These are phyloP conservation scores for Diaporthe vaccinii DNA, from an alignment of 2,329 filamentous ascomycete species.

Conservation along the genomic window DNA sequence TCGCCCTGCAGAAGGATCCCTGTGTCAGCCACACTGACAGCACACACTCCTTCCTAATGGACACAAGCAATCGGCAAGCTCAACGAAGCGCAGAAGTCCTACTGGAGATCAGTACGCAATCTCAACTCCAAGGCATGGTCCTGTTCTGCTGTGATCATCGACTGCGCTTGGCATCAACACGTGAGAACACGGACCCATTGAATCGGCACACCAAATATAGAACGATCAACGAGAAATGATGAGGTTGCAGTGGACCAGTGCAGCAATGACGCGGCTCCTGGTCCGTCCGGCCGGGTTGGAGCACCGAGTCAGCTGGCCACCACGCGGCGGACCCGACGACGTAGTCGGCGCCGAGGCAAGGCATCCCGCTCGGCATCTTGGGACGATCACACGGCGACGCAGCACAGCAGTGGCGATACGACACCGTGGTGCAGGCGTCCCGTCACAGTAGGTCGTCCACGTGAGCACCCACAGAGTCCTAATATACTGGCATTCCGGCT, in stretches of 20 bases:
- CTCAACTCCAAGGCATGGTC: background rate
- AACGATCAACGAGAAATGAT: conserved; percentile 4
- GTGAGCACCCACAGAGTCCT: background rate
- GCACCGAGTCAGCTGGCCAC: background rate
- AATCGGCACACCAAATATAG: conserved; percentile 4
- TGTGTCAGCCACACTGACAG: conserved; percentile 16
- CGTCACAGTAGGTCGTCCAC: background rate
- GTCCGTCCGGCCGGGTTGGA: background rate
- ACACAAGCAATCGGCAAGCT: background rate
- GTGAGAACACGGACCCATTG: background rate
- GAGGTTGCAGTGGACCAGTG: conserved; percentile 2
- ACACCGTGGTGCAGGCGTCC: background rate
- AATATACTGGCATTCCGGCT: background rate
- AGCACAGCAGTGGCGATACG: background rate
- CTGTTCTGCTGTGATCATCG: conserved; percentile 1
- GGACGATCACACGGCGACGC: background rate
- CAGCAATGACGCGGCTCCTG: conserved; percentile 20
- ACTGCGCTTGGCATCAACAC: background rate
- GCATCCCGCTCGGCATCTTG: background rate
- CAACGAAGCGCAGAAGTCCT: background rate
- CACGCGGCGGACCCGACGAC: conserved; percentile 17
- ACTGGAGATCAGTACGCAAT: background rate
- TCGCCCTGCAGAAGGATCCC: conserved; percentile 12
- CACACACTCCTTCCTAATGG: conserved; percentile 2
- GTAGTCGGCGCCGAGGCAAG: conserved; percentile 20